A percentile compares a stretch with the other conserved stretches of the same genome.
Conservation (phyloP, 768 basidiomycete genomes). For the Russula virescens region DNA sequence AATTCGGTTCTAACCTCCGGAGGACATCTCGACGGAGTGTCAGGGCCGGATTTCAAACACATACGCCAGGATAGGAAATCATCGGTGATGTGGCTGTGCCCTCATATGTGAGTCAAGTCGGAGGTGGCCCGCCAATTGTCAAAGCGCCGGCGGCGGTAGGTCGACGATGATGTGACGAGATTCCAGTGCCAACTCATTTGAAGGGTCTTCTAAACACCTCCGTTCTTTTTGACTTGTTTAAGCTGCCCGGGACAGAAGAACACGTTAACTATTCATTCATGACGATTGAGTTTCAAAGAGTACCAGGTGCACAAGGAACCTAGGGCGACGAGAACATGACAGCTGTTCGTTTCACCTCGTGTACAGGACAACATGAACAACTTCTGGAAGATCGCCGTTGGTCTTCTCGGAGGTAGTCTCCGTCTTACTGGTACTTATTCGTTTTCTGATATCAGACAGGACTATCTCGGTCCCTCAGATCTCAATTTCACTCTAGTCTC, state of each 20-base stretch:
- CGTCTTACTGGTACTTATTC: not conserved
- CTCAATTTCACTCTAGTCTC: not conserved
- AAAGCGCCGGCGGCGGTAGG: not conserved
- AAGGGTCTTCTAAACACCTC: not conserved
- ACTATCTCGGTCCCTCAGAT: not conserved
- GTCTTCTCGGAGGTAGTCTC: not conserved
- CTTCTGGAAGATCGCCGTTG: not conserved
- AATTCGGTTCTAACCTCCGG: slow-evolving; percentile 12
- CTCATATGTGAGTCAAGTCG: not conserved
- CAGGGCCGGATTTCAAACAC: not conserved
- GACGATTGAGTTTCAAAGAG: not conserved
- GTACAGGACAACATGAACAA: not conserved
- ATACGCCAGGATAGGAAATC: not conserved
- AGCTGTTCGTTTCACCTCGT: not conserved
- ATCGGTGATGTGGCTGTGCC: slow-evolving; percentile 19
- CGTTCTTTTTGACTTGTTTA: slow-evolving; percentile 6
- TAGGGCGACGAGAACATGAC: not conserved
- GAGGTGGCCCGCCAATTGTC: not conserved
- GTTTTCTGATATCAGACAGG: not conserved
- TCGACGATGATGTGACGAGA: not conserved
- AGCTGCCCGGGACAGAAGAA: not conserved
- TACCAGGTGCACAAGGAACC: not conserved
- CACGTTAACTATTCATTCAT: not conserved
- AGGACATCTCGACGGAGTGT: not conserved
- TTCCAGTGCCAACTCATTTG: not conserved